Evolutionary conservation across 2,329 filamentous ascomycete species (phyloP), one percentile per base, ranked within the genome.

Genomic region (Cercospora sesami): DNA sequence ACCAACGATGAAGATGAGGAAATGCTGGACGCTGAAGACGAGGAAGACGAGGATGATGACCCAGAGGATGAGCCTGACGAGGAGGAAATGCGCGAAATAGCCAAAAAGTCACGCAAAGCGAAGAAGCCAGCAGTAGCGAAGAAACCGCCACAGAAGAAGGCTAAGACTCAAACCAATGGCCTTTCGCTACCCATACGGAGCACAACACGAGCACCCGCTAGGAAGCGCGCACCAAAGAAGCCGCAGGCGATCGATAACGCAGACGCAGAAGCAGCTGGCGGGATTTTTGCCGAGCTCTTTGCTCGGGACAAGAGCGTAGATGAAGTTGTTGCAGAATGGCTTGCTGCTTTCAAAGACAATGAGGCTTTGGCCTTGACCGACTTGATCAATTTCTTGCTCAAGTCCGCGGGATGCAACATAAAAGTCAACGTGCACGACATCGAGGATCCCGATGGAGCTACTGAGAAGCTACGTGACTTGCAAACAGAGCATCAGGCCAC

Each of bases 401-500:
- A 84, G 72, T 86, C 91, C 70, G 89, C 94, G 18, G 95, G 95
- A 31, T 96, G 94, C 78, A 88, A 92, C 64, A 84, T 92, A 64
- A 86, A 91, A 72, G 87, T 99, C 64, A 91, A 90, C 9, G 86
- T 87, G 45, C 89, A 95, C 77, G 93, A 98, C 78, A 92, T 97
- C 71, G 89, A 90, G 72, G 94, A 99, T 77, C 89, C 93, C 7
- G 95, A 99, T 78, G 93, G 95, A 76, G 92, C 90, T 59, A 88
- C 91, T 18, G 89, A 89, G 75, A 89, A 89, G 76, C 83, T 99
- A 57, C 84, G 86, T 23, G 94, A 98, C 74, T 84, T 99, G n/a
- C 92, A 97, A 79, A 90, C 91, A 69, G 89, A 94, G 69, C 96
- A 94, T 77, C 90, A 95, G 79, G 88, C 91, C 77, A 91, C 92